These are phyloP conservation scores for Aureobasidium lini DNA, from an alignment of 2,329 filamentous ascomycete genomes.

Conservation along the genomic window DNA sequence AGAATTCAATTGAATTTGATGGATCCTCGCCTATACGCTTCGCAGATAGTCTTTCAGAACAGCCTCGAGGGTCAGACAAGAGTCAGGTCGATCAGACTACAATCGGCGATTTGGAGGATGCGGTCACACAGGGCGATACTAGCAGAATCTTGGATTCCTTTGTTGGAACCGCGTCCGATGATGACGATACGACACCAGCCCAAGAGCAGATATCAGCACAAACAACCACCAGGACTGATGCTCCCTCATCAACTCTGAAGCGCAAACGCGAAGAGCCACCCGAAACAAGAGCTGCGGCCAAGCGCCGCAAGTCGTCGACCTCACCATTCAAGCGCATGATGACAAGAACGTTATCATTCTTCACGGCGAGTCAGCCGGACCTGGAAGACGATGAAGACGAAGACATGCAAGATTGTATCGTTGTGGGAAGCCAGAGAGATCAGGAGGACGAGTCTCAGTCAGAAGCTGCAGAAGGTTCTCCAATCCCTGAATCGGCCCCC, in stretches of 20 bases:
- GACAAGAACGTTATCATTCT: slow-evolving; percentile 12
- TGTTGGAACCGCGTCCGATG: slow-evolving; percentile 14
- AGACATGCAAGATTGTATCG: slow-evolving; percentile 34
- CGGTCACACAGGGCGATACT: slow-evolving; percentile 19
- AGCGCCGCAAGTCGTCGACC: slow-evolving; percentile 20
- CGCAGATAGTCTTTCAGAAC: neutral
- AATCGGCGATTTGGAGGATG: neutral
- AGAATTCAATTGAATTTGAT: neutral
- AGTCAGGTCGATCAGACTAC: neutral
- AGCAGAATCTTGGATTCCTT: slow-evolving; percentile 34
- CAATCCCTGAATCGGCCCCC: neutral
- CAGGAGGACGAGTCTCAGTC: slow-evolving; percentile 12
- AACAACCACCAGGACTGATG: neutral
- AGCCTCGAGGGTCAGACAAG: neutral
- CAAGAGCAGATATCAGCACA: neutral
- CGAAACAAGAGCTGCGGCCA: slow-evolving; percentile 9
- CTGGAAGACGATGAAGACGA: slow-evolving; percentile 17
- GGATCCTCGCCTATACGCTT: slow-evolving; percentile 6
- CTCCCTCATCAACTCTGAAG: neutral
- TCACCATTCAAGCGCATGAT: slow-evolving; percentile 23
- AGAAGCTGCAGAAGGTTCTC: neutral
- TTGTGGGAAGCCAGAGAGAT: slow-evolving; percentile 26
- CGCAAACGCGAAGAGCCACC: neutral
- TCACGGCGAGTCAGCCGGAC: slow-evolving; percentile 16
- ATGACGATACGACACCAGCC: neutral